Base-by-base conservation (phyloP, 106 monocot genomes). In the Dioscorea alata region DNA sequence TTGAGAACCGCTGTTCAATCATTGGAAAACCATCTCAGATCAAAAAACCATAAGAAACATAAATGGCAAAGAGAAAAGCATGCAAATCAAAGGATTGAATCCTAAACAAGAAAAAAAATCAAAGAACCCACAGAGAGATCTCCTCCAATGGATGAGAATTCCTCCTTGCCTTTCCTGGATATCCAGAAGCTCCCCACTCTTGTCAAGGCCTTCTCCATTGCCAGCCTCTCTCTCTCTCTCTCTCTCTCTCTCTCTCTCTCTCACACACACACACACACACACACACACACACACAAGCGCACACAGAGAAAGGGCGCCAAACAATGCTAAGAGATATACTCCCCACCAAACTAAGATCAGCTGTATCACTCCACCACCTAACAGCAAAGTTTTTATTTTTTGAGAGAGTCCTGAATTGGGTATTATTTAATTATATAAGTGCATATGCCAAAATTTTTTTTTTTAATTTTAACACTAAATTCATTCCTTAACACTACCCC, bases 101-200 rank as follows among this genome's bases (percentile, higher is more conserved):
- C 12, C 15, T 33, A 18, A 23, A 12, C 18, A 52, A 33, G 21
- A 24, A 25, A 33, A 33, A 16, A 67, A 6, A 19, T 16, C 57
- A 19, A 13, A 4, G 24, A 17, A 76, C 88, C 88, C 68, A 96
- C 96, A 33, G 96, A 96, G 72, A 96, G 82, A 53, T 96, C 96
- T 34, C 81, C 92, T 49, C 92, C 86, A 62, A 96, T 96, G 72
- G 96, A 88, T 33, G 88, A 77, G 80, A 96, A 77, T 84, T 96
- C 96, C 60, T 96, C 89, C 57, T 96, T 96, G 71, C 91, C 96
- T 57, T 89, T 92, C 82, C 70, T 86, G 9, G 96, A 89, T 56
- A 96, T 84, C 70, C 81, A 79, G 52, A 96, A 92, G 86, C 91
- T 92, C 61, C 88, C 82, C 13, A 96, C 79, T 69, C 84, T 96